phyloP scores from a whole-genome alignment of 1,139 yeast genomes.

The Blastobotrys arbuscula region DNA sequence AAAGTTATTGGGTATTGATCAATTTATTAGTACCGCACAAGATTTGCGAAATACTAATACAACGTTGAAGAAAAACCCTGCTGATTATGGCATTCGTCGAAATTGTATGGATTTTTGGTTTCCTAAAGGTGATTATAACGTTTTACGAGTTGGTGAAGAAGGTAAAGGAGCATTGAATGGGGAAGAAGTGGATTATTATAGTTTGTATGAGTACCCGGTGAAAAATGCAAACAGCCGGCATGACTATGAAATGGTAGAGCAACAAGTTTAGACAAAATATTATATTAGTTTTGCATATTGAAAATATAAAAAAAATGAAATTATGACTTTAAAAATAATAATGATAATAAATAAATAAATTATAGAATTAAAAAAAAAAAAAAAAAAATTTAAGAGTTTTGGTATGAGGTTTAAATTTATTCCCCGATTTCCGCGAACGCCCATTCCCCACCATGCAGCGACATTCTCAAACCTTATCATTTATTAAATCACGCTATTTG shows the following conservation, averaged over 20 bases:
- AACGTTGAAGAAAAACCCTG: conserved; percentile 26
- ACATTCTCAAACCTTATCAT: too few relatives aligned
- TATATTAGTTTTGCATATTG: too few relatives aligned
- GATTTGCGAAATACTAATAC: conserved; percentile 23
- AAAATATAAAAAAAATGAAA: too few relatives aligned
- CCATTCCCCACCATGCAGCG: too few relatives aligned
- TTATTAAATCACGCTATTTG: too few relatives aligned
- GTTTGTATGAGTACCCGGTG: conserved; percentile 32
- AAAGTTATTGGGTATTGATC: conserved; percentile 37
- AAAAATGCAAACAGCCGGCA: conserved; percentile 7
- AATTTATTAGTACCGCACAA: conserved; percentile 33
- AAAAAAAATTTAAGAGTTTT: too few relatives aligned
- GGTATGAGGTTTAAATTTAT: too few relatives aligned
- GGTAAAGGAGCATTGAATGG: conserved; percentile 33
- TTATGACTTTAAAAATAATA: too few relatives aligned
- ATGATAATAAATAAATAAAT: too few relatives aligned
- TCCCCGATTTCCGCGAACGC: too few relatives aligned
- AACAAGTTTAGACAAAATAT: conserved; percentile 1
- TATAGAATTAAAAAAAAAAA: too few relatives aligned
- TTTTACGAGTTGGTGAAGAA: conserved; percentile 22
- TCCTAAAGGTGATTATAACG: conserved; percentile 23
- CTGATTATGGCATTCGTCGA: conserved; percentile 32
- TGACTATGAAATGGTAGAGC: conserved; percentile 21
- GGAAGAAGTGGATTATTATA: conserved; percentile 34
- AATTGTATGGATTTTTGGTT: conserved; percentile 41